phyloP scores from a whole-genome alignment of 805 yeast species.

The Dipodascus albidus region DNA sequence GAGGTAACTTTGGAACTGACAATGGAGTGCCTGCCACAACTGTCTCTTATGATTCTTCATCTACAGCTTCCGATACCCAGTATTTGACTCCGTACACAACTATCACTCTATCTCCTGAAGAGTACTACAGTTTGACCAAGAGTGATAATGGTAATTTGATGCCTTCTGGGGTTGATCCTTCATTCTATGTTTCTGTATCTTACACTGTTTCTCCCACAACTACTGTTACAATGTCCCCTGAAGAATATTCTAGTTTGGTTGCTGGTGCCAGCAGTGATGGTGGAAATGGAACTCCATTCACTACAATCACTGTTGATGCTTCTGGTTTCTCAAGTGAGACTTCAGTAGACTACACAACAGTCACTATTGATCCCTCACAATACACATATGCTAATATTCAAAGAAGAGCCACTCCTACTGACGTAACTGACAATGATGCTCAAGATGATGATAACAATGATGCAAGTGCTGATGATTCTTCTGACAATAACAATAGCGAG shows the following conservation, averaged over 20 bases:
- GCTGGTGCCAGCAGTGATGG: not conserved
- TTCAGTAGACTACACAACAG: too few relatives aligned
- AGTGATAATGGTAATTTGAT: too few relatives aligned
- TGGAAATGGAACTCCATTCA: not conserved
- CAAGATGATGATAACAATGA: not conserved
- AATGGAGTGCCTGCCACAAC: not conserved
- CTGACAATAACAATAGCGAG: not conserved
- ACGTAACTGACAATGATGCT: not conserved
- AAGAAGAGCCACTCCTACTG: not conserved
- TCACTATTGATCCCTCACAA: too few relatives aligned
- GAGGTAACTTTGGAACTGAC: too few relatives aligned
- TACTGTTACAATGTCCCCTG: not conserved
- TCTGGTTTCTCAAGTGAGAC: too few relatives aligned
- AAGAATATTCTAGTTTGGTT: not conserved
- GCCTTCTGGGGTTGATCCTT: too few relatives aligned
- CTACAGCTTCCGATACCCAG: not conserved
- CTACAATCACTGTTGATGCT: not conserved
- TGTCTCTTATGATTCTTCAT: too few relatives aligned
- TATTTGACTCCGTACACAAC: not conserved
- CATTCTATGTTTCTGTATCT: too few relatives aligned
- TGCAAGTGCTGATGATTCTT: not conserved
- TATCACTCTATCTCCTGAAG: not conserved
- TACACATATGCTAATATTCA: not conserved
- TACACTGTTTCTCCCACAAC: not conserved
- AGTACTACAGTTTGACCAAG: not conserved